These are phyloP conservation scores for Casuarina glauca DNA, from an alignment of 306 rosid genomes.

Conservation along the genomic window DNA sequence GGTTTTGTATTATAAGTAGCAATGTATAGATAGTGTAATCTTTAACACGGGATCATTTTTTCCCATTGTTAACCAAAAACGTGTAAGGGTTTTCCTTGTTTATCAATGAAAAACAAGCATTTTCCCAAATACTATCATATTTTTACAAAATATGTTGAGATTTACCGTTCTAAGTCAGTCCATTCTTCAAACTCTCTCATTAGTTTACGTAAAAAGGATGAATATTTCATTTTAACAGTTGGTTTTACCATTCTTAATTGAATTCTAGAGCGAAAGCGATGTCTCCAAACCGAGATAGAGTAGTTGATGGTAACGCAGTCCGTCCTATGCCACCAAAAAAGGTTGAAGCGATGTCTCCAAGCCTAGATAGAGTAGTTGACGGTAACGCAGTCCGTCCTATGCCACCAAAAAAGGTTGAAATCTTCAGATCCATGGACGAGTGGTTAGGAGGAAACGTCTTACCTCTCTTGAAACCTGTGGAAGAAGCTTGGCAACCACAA, in stretches of 20 bases:
- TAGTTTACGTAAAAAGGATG: no score
- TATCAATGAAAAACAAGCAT: no score
- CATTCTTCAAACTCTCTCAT: no score
- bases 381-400: constrained; percentile 71
- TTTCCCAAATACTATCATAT: no score
- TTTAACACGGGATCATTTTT: no score
- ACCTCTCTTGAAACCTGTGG: constrained; percentile 67
- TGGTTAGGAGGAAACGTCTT: constrained; percentile 72
- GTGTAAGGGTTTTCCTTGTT: no score
- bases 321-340: constrained; percentile 78
- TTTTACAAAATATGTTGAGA: no score
- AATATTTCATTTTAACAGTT: not conserved
- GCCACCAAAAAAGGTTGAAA: constrained; percentile 76
- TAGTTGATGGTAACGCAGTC: constrained; percentile 68
- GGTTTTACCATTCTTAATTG: not conserved
- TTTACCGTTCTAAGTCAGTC: constrained; percentile 47
- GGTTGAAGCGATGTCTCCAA: constrained; percentile 56
- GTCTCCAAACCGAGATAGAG: constrained; percentile 56
- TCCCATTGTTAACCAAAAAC: no score
- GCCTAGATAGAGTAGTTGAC: constrained; percentile 63
- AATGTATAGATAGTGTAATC: no score
- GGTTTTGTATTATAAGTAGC: no score
- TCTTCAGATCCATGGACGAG: constrained; percentile 72
- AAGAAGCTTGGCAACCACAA: constrained; percentile 86
- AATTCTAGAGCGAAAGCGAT: constrained; percentile 51